Base-by-base conservation (phyloP, 129 eudicot species). In the Tagetes patula region DNA sequence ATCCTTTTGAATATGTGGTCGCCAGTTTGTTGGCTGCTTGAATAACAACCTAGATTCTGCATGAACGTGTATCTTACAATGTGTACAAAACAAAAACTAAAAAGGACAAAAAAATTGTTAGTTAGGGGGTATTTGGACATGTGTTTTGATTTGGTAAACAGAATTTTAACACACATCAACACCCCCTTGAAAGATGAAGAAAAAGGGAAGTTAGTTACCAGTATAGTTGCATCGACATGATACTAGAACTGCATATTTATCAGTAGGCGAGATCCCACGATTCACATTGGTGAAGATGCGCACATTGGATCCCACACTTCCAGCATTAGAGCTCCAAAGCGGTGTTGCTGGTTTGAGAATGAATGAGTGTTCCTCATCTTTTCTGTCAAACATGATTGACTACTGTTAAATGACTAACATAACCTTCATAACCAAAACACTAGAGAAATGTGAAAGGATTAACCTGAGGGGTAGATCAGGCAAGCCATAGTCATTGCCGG, bases 351-450 rank as follows among this genome's bases (percentile, higher is more conserved):
- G 98, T 72, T 89, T 92, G 56, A 89, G 89, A 74, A 92, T 89
- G 49, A 92, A 92, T 2, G 98, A 92, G 66, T 92, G 98, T 73
- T 92, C 98, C 79, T 92, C 98, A 47, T 87, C 98, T 87, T 88
- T 89, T 96, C 98, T 92, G 94, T 79, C 69, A 86, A 69, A 61
- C 55, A 78, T 20, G 45, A 33, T 77, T 77, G 31, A 64, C 82
- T 67, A 3, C 38, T 13, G n/a, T 67, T 49, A 66, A 20, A 67
- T 55, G 59, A 54, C 55, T 36, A 81, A 31, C 39, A 27, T 69
- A 78, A n/a, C 70, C 70, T 37, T 69, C 67, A 43, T 43, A 39
- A 70, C 66, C 30, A 33, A 49, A 53, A 31, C 20, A 47, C 41
- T 12, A 46, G 8, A 64, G 43, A 75, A 32, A 39, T 59, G 32